Evolutionary conservation across 2,329 filamentous ascomycete species (phyloP).

Genomic region (Aspergillus fumigatus): DNA sequence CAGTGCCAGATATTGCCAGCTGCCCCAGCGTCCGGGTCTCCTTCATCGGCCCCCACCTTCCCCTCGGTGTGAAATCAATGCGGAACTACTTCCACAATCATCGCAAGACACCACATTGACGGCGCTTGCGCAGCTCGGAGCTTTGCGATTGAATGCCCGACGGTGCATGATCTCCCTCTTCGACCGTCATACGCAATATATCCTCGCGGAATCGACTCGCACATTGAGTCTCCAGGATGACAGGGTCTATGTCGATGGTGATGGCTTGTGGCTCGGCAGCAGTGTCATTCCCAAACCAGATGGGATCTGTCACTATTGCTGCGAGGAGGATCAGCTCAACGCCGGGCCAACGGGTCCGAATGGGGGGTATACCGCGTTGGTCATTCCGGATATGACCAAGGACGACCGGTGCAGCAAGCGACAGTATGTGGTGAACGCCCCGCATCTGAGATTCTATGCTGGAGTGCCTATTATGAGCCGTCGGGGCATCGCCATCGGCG

Average conservation of each 20-base stretch:
- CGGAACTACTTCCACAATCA: constrained; percentile 17
- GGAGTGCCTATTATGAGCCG: constrained; percentile 35
- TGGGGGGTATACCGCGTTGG: constrained; percentile 1
- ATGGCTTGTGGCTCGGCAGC: constrained; percentile 27
- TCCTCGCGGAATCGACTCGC: constrained; percentile 50
- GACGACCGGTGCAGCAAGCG: constrained; percentile 27
- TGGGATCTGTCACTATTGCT: constrained; percentile 25
- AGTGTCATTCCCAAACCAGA: constrained; percentile 25
- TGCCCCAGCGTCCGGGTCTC: constrained; percentile 16
- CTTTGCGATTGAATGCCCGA: constrained; percentile 40
- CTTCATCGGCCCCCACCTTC: constrained; percentile 9
- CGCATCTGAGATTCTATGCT: constrained; percentile 45
- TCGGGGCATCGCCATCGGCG: constrained; percentile 7
- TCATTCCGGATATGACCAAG: constrained; percentile 32
- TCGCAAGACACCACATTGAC: constrained; percentile 39
- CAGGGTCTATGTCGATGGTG: constrained; percentile 13
- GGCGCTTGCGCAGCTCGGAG: constrained; percentile 48
- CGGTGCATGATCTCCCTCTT: constrained; percentile 51
- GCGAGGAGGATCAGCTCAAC: constrained; percentile 1
- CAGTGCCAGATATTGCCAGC: constrained; percentile 16
- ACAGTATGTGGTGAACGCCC: constrained; percentile 21
- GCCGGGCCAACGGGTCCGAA: neutral
- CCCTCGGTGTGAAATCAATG: constrained; percentile 2
- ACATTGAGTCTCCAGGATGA: constrained; percentile 33
- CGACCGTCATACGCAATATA: constrained; percentile 45